Base-by-base conservation (phyloP, 1,284 basidiomycete genomes). In the Cerrena zonata region DNA sequence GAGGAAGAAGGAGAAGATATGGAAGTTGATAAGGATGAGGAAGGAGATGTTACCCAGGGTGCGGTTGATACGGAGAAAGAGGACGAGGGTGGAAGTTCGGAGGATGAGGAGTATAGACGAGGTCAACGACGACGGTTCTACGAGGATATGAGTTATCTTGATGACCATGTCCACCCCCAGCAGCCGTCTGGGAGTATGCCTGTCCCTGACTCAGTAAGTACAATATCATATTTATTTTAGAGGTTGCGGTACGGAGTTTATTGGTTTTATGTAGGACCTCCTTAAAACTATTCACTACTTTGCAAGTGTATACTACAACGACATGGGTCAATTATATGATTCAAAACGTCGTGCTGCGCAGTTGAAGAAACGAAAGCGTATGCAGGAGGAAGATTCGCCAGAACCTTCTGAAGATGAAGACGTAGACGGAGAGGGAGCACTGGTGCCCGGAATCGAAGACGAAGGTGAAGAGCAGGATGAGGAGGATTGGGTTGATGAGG, bases 281-380 rank as follows among this genome's bases (percentile, higher is more conserved):
- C 64, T 89, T 41, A 87, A 88, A 70, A 76, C 72, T 46, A 77
- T 89, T 46, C 86, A 89, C 56, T 71, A 81, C 59, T 82, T 82
- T 53, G 74, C 86, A 12, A 80, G 77, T 51, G 69, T 71, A 26
- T 83, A 82, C 59, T 89, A 87, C 57, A 67, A 71, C 21, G 77
- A 80, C 54, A 71, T 70, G 53, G 84, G 81, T 0, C 75, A 84
- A 53, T 62, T 88, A 3, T 68, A 71, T 24, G 76, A 87, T 55
- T 70, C 66, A 10, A 70, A 76, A 5, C 37, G 7, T 21, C 26
- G 26, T 15, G 36, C 7, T 39, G 21, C 19, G 18, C 27, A 22
- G 40, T 15, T 34, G 30, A 26, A n/a, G n/a, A 65, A 5, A 49
- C 54, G 23, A 49, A 60, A 37, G 7, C 26, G 21, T 42, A 55